Base-by-base conservation (phyloP, 1,284 basidiomycete species). In the Wolfiporia cocos region DNA sequence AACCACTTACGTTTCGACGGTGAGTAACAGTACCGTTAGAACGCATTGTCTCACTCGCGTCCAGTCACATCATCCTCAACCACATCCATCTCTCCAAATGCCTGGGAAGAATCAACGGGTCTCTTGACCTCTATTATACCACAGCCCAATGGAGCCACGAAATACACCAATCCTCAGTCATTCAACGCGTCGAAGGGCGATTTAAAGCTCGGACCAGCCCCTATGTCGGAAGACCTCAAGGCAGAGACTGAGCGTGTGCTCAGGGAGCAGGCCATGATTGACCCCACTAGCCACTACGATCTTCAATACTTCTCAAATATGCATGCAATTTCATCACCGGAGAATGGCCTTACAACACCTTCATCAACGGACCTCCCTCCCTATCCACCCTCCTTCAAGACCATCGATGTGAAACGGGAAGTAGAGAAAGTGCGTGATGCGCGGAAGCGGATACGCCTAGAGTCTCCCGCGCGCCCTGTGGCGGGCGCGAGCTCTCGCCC, bases 1-100 rank as follows among this genome's bases (percentile, higher is more conserved):
- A 93, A 93, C 60, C 84, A 93, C 53, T 73, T 98, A 35, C 80
- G 84, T 34, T 88, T 99, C 52, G 88, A 96, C 58, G 87, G 93
- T 93, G 66, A 63, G 59, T 19, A 20, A 39, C 46, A 39, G 24
- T n/a, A 11, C 31, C 20, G 10, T 15, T 41, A 29, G 14, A 33
- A 35, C 41, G 29, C 11, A 2, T 36, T 51, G 48, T 52, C 62
- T 62, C 59, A 56, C 46, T 37, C 29, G 45, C 42, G 53, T 43
- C 33, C 61, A 81, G 86, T 92, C 2, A 84, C 83, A 22, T 71
- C 86, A 3, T 73, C 83, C 5, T 82, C 78, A 48, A 74, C 85
- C 29, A 76, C 81, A 31, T 69, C 75, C 11, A 70, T 80, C 30
- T 78, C 76, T 38, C 65, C 70, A 23, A 76, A 69, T 58, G 72